Conservation (phyloP, 768 basidiomycete species). For the Trametes coccinea region DNA sequence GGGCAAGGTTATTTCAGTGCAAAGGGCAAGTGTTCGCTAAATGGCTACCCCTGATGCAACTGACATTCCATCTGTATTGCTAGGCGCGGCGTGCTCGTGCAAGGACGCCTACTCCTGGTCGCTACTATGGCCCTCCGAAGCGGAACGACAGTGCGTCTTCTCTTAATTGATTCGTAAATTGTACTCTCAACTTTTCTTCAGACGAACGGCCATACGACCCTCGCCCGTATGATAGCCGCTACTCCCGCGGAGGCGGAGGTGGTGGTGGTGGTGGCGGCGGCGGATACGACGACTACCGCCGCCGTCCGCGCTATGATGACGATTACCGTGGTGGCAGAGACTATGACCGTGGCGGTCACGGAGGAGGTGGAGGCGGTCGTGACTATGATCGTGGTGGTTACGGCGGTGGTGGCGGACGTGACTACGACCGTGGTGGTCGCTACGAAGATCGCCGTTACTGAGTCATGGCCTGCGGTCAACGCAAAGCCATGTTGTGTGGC, state of each 20-base stretch:
- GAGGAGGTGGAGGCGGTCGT: conserved; percentile 34
- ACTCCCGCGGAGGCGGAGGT: conserved; percentile 53
- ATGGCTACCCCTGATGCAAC: too few relatives aligned
- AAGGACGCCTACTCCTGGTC: conserved; percentile 89
- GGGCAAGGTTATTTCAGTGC: conserved; percentile 87
- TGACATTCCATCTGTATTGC: conserved; percentile 2
- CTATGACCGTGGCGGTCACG: conserved; percentile 39
- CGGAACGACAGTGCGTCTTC: conserved; percentile 56
- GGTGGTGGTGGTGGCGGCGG: conserved; percentile 44
- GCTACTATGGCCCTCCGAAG: conserved; percentile 94
- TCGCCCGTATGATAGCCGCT: conserved; percentile 87
- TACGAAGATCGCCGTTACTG: conserved; percentile 38
- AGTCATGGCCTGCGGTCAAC: conserved; percentile 3
- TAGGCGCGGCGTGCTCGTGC: conserved; percentile 90
- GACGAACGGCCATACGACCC: conserved; percentile 91
- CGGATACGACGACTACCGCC: conserved; percentile 35
- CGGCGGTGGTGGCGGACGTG: conserved; percentile 46
- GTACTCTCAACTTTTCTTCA: conserved; percentile 26
- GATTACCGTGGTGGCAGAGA: conserved; percentile 48
- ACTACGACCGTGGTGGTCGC: conserved; percentile 24
- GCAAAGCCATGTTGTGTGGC: neutral
- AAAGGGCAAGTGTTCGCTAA: conserved; percentile 57
- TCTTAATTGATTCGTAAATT: neutral
- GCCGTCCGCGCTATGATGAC: conserved; percentile 26
- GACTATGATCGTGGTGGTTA: conserved; percentile 40